Evolutionary conservation across 768 basidiomycete species (phyloP).

Genomic region (Termitomyces sp.): DNA sequence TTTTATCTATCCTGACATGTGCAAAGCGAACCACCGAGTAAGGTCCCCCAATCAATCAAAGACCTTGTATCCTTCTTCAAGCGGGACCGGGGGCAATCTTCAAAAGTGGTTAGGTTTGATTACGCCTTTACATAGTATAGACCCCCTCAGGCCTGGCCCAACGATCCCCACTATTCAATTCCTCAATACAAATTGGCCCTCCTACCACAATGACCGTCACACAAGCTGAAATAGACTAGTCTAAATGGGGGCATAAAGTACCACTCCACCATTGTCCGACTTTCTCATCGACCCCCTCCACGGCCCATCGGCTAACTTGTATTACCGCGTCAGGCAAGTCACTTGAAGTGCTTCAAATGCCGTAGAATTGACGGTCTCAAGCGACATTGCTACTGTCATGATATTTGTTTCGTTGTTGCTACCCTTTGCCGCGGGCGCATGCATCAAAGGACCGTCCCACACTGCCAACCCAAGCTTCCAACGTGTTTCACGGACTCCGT

Average conservation of each 20-base stretch:
- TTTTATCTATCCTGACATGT: not conserved
- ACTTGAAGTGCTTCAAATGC: not conserved
- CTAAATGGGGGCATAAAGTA: conserved; percentile 9
- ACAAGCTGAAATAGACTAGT: conserved; percentile 1
- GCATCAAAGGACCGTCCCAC: too few relatives aligned
- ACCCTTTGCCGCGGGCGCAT: not conserved
- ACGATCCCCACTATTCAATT: not conserved
- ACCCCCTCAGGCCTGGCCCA: not conserved
- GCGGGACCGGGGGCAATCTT: conserved; percentile 2
- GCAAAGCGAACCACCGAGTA: conserved; percentile 5
- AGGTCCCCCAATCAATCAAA: not conserved
- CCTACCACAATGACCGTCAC: not conserved
- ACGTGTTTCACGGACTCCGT: not conserved
- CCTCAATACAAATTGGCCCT: not conserved
- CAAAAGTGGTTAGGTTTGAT: not conserved
- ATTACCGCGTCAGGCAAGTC: not conserved
- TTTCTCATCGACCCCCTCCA: conserved; percentile 1
- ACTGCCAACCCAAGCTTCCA: not conserved
- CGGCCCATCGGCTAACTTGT: conserved; percentile 6
- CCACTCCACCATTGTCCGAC: not conserved
- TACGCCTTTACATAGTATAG: not conserved
- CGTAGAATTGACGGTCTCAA: not conserved
- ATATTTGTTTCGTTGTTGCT: not conserved
- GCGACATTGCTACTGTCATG: not conserved
- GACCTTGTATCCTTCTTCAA: not conserved